phyloP scores from a whole-genome alignment of 768 basidiomycete species.

The Suillus brevipes region DNA sequence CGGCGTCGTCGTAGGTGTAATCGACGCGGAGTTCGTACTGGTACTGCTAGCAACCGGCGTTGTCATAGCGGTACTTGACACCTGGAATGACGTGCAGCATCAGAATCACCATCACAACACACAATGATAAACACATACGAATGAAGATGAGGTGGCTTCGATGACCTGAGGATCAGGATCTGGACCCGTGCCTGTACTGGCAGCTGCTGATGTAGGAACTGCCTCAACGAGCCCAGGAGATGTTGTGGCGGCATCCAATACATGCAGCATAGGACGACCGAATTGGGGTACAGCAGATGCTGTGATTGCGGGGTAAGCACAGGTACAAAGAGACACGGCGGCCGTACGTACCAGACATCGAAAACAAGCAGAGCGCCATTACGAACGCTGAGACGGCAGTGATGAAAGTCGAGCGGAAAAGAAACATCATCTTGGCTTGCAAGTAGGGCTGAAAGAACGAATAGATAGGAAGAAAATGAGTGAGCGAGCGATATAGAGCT shows the following conservation, averaged over 20 bases:
- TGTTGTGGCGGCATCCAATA: constrained; percentile 10
- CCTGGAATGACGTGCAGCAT: not conserved
- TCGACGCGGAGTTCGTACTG: constrained; percentile 15
- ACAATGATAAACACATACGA: not conserved
- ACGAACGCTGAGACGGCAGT: constrained; percentile 10
- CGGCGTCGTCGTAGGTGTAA: not conserved
- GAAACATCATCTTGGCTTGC: constrained; percentile 20
- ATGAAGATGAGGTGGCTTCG: not conserved
- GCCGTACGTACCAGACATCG: constrained; percentile 16
- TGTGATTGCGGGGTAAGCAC: not conserved
- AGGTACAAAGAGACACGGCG: not conserved
- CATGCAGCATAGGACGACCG: constrained; percentile 16
- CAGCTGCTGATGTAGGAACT: not conserved
- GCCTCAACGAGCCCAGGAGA: not conserved
- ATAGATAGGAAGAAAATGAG: not conserved
- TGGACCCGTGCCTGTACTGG: not conserved
- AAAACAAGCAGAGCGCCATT: constrained; percentile 14
- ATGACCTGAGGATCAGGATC: not conserved
- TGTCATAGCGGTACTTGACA: not conserved
- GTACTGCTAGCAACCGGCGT: not conserved
- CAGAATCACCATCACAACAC: not conserved
- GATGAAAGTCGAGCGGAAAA: constrained; percentile 25
- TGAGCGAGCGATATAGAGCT: not conserved
- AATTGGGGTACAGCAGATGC: constrained; percentile 24
- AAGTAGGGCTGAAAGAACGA: not conserved